Evolutionary conservation across 306 rosid species (phyloP).

Genomic region (Notholithocarpus densiflorus): DNA sequence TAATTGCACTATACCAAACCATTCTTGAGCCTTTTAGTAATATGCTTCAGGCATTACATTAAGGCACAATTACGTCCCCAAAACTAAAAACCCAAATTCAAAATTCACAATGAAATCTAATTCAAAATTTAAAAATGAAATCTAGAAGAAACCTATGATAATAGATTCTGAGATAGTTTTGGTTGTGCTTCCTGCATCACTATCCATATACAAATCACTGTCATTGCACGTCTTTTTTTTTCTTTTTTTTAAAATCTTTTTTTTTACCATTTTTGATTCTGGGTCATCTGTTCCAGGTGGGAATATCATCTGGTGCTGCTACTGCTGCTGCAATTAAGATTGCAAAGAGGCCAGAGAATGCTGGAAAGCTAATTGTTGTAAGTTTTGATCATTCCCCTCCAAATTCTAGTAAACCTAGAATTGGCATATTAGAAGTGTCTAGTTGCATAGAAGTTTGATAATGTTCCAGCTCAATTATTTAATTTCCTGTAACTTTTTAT

Average conservation of each 20-base stretch:
- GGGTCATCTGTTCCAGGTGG: slow-evolving; percentile 46
- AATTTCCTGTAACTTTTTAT: too few relatives aligned
- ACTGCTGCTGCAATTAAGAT: slow-evolving; percentile 64
- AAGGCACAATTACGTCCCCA: too few relatives aligned
- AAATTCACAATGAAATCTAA: too few relatives aligned
- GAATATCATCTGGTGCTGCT: slow-evolving; percentile 77
- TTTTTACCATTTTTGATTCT: slow-evolving; percentile 5
- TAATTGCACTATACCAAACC: too few relatives aligned
- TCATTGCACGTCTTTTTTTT: neutral
- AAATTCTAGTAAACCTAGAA: neutral
- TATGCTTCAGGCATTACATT: too few relatives aligned
- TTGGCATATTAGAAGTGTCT: neutral
- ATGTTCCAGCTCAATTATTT: neutral
- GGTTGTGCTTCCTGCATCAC: too few relatives aligned
- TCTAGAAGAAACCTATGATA: too few relatives aligned
- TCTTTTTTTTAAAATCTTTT: neutral
- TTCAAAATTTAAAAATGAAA: too few relatives aligned
- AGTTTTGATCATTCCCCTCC: slow-evolving; percentile 32
- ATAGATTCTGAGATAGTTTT: too few relatives aligned
- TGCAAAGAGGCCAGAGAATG: slow-evolving; percentile 66
- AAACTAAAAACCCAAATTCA: too few relatives aligned
- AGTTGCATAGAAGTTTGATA: neutral
- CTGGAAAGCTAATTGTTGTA: slow-evolving; percentile 76
- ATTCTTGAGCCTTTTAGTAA: too few relatives aligned
- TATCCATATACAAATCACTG: neutral